A percentile compares a stretch with the other conserved stretches of the same genome.
Evolutionary conservation across 805 yeast genomes (phyloP).

Genomic region (Starmerella sirachaensis): DNA sequence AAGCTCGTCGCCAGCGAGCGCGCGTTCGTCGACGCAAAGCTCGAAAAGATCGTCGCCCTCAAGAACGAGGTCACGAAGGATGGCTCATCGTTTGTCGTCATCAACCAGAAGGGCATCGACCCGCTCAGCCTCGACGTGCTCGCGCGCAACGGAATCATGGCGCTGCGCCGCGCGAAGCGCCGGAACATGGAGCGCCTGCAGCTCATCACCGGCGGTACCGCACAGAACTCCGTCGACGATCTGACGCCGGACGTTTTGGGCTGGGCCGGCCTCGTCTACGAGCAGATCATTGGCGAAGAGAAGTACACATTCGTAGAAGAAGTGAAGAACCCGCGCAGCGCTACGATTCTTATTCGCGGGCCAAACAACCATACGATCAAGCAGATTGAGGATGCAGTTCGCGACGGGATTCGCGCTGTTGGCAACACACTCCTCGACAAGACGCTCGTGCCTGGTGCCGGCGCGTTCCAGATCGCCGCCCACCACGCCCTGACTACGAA

Average conservation of each 20-base stretch:
- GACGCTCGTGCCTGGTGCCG: constrained; percentile 89
- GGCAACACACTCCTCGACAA: constrained; percentile 80
- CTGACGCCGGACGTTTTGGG: constrained; percentile 70
- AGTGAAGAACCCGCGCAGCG: constrained; percentile 72
- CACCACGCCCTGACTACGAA: constrained; percentile 51
- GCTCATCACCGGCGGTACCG: constrained; percentile 92
- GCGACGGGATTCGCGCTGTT: constrained; percentile 94
- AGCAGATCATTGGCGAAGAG: constrained; percentile 91
- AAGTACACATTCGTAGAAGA: constrained; percentile 94
- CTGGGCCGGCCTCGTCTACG: constrained; percentile 78
- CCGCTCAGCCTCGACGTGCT: constrained; percentile 93
- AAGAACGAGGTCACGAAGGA: constrained; percentile 83
- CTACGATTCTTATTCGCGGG: constrained; percentile 85
- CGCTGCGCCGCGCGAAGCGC: constrained; percentile 94
- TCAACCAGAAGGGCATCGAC: constrained; percentile 97
- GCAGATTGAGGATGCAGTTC: constrained; percentile 92
- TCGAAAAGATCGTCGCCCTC: constrained; percentile 79
- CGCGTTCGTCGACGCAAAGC: constrained; percentile 84
- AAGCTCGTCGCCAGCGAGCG: constrained; percentile 88
- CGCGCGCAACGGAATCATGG: constrained; percentile 85
- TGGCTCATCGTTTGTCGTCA: constrained; percentile 74
- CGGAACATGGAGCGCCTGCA: constrained; percentile 98
- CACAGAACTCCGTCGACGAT: constrained; percentile 95
- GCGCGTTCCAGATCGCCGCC: constrained; percentile 84
- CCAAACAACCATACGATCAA: constrained; percentile 78